Percentiles rank a stretch among this genome's conserved stretches.
phyloP scores from a whole-genome alignment of 352 stramenopile species.

The Phytophthora capsici region DNA sequence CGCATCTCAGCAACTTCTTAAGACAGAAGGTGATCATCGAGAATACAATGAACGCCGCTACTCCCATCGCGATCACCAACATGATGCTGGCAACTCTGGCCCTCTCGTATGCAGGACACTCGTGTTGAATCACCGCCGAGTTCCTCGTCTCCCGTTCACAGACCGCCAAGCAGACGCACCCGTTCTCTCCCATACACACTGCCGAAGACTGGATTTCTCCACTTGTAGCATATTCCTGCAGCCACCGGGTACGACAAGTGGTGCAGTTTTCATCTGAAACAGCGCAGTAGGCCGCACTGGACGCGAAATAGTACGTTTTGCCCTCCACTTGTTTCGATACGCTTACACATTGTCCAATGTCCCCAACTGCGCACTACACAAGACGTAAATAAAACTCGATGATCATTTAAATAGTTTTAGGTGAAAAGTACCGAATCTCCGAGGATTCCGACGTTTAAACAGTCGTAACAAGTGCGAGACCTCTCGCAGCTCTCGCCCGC shows the following conservation, averaged over 20 bases:
- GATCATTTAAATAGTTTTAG: not conserved
- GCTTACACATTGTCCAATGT: slow-evolving; percentile 39
- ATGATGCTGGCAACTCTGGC: slow-evolving; percentile 26
- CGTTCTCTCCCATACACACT: slow-evolving; percentile 27
- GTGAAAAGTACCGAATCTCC: slow-evolving; percentile 27
- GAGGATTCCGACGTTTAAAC: slow-evolving; percentile 41
- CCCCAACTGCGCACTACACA: slow-evolving; percentile 39
- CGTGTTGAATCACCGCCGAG: slow-evolving; percentile 20
- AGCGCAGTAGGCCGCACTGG: slow-evolving; percentile 56
- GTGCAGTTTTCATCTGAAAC: slow-evolving; percentile 40
- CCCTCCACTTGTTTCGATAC: slow-evolving; percentile 17
- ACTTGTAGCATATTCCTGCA: slow-evolving; percentile 28
- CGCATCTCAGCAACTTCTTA: slow-evolving; percentile 14
- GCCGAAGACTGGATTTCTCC: slow-evolving; percentile 20
- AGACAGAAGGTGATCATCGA: slow-evolving; percentile 27
- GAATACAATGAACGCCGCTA: slow-evolving; percentile 29
- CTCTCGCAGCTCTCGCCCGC: slow-evolving; percentile 31
- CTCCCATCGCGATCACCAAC: slow-evolving; percentile 21
- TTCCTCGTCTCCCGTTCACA: slow-evolving; percentile 39
- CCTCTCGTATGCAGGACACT: slow-evolving; percentile 27
- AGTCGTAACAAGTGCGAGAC: slow-evolving; percentile 44
- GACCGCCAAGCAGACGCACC: slow-evolving; percentile 49
- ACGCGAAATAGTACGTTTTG: slow-evolving; percentile 51
- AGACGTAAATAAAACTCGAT: not conserved
- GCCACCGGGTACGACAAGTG: slow-evolving; percentile 33